Base-by-base conservation (phyloP, 768 basidiomycete genomes). In the Paxillus ammoniavirescens region DNA sequence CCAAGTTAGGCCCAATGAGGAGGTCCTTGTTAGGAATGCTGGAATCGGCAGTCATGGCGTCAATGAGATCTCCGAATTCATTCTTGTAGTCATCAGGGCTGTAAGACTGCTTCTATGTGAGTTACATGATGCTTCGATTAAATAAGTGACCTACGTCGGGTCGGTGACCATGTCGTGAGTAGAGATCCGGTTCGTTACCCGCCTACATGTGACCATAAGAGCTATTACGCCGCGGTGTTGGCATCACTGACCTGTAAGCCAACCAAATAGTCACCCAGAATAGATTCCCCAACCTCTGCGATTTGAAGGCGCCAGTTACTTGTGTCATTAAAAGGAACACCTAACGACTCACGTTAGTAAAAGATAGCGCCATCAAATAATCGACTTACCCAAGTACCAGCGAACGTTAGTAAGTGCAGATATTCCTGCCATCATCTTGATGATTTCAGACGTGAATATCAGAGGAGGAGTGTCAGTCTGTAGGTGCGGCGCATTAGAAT, bases 131-230 rank as follows among this genome's bases (percentile, higher is more conserved):
- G 12, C 18, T 12, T 9, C 8, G n/a, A 17, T 4, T 13, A 12
- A 21, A 5, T 2, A 26, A n/a, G 18, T 21, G 13, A 42, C 51
- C 10, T 37, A 63, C 61, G 1, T 49, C 52, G 0, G 63, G 51
- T 17, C 76, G 68, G 42, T 73, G 73, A 12, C 69, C 65, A 56
- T 76, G 75, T 35, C 71, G 73, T 9, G 75, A 70, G 58, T 86
- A 92, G 57, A 90, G 78, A 73, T 93, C 89, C 14, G 89, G 89
- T 69, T 91, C 89, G 64, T 91, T 90, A 2, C 84, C 88, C 1
- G 83, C 79, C 64, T 89, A 84, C 8, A 33, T 21, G 47, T 1
- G 28, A 33, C 30, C 7, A 14, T 46, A 35, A 35, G 18, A 40
- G 12, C 12, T 13, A 21, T 8, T 21, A 18, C 15, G 35, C 15